A percentile compares a stretch with the other conserved stretches of the same genome.
Conservation (phyloP, 768 basidiomycete species). For the Amanita fuliginea region DNA sequence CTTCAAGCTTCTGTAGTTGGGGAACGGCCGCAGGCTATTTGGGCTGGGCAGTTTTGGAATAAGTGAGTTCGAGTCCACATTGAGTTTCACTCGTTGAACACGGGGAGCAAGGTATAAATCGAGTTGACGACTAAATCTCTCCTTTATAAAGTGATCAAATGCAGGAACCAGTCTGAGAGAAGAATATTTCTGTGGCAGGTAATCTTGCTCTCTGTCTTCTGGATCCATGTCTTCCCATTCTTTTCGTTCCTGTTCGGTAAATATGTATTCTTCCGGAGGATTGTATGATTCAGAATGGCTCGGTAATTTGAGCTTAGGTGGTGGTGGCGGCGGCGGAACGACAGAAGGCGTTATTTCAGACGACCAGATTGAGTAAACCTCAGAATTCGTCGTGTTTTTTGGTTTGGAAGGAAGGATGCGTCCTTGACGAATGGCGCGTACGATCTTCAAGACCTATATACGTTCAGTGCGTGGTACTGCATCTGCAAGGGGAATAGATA, state of each 20-base stretch:
- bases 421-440: constrained; percentile 94
- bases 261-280: constrained; percentile 94
- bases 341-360: constrained; percentile 63
- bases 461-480: neutral
- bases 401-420: constrained; percentile 88
- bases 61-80: constrained; percentile 84
- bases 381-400: constrained; percentile 52
- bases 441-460: constrained; percentile 93
- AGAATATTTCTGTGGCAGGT: constrained; percentile 78
- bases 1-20: constrained; percentile 66
- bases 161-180: constrained; percentile 86
- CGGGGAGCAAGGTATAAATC: constrained; percentile 96
- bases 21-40: constrained; percentile 87
- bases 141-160: constrained; percentile 85
- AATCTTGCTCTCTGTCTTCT: constrained; percentile 85
- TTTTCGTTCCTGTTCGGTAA: constrained; percentile 68
- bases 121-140: constrained; percentile 87
- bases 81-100: constrained; percentile 76
- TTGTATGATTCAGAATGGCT: constrained; percentile 97
- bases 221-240: constrained; percentile 77
- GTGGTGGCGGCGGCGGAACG: constrained; percentile 82
- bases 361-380: constrained; percentile 87
- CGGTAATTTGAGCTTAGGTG: constrained; percentile 84
- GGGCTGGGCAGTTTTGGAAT: constrained; percentile 94
- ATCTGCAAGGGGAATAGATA: constrained; percentile 17